Conservation (phyloP, 2,329 filamentous ascomycete species). For the Emergomyces africanus region DNA sequence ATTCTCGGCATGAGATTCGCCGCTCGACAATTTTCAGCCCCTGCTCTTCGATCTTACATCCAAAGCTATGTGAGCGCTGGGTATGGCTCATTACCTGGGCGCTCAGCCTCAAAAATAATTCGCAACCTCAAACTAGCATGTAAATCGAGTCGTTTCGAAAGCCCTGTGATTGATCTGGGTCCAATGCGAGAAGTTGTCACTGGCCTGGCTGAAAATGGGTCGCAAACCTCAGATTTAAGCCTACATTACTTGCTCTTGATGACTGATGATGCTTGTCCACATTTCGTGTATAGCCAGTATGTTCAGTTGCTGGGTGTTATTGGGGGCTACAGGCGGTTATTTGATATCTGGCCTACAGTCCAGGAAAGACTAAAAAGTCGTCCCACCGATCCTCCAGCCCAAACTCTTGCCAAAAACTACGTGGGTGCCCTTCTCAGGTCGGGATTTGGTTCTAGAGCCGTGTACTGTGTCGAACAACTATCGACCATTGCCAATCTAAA, state of each 20-base stretch:
- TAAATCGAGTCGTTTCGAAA: slow-evolving; percentile 2
- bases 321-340: slow-evolving; percentile 12
- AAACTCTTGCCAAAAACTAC: slow-evolving; percentile 15
- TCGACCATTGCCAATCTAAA: slow-evolving; percentile 13
- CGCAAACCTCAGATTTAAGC: neutral
- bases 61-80: slow-evolving; percentile 8
- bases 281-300: slow-evolving; percentile 3
- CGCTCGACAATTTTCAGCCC: slow-evolving; percentile 17
- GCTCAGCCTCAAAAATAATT: slow-evolving; percentile 13
- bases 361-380: slow-evolving; percentile 2
- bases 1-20: slow-evolving; percentile 21
- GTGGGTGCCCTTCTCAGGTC: slow-evolving; percentile 15
- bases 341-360: slow-evolving; percentile 15
- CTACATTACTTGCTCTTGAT: neutral
- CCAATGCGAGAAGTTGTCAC: slow-evolving; percentile 7
- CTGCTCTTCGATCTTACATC: slow-evolving; percentile 19
- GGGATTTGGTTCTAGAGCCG: slow-evolving; percentile 14
- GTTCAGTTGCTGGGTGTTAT: slow-evolving; percentile 11
- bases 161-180: neutral
- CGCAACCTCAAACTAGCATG: slow-evolving; percentile 7
- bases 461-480: slow-evolving; percentile 16
- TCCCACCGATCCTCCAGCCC: neutral
- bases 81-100: slow-evolving; percentile 8
- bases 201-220: neutral
- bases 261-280: neutral